These are phyloP conservation scores for Tricholoma terreum DNA, from an alignment of 768 basidiomycete species.

Conservation along the genomic window DNA sequence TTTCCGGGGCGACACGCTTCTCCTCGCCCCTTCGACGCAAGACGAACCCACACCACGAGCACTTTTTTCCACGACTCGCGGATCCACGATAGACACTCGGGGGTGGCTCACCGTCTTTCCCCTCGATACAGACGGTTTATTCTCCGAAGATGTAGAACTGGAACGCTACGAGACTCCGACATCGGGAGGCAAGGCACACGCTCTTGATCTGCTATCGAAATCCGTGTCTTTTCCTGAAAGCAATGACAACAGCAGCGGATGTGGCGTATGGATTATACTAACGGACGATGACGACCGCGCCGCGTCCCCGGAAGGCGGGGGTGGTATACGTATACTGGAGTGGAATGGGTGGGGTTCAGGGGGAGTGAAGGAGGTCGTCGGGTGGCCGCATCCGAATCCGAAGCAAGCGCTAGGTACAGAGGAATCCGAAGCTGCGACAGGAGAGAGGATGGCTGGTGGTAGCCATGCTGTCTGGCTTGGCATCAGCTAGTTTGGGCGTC, in stretches of 20 bases:
- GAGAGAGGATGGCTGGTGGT: constrained; percentile 36
- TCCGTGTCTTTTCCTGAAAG: not conserved
- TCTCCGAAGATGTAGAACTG: constrained; percentile 23
- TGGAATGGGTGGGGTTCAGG: constrained; percentile 45
- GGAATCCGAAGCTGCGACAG: constrained; percentile 4
- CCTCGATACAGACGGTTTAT: constrained; percentile 37
- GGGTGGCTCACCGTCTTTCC: constrained; percentile 46
- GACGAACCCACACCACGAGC: constrained; percentile 33
- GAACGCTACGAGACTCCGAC: constrained; percentile 44
- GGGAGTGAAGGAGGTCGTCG: constrained; percentile 37
- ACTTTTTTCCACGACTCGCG: constrained; percentile 49
- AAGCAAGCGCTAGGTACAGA: constrained; percentile 2
- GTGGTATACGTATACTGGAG: constrained; percentile 45
- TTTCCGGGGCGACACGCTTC: constrained; percentile 47
- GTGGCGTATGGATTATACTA: constrained; percentile 44
- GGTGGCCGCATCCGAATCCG: constrained; percentile 36
- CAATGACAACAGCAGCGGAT: constrained; percentile 12
- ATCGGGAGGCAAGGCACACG: constrained; percentile 51
- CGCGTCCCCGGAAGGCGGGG: constrained; percentile 21
- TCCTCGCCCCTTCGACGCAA: constrained; percentile 37
- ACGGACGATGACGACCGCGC: constrained; percentile 46
- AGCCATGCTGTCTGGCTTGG: constrained; percentile 53
- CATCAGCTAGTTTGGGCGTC: too few relatives aligned
- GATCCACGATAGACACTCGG: constrained; percentile 28
- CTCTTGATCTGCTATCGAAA: constrained; percentile 42